Evolutionary conservation across 2,329 filamentous ascomycete genomes (phyloP), one percentile per base, ranked within the genome.

Genomic region (Fulvia fulva): DNA sequence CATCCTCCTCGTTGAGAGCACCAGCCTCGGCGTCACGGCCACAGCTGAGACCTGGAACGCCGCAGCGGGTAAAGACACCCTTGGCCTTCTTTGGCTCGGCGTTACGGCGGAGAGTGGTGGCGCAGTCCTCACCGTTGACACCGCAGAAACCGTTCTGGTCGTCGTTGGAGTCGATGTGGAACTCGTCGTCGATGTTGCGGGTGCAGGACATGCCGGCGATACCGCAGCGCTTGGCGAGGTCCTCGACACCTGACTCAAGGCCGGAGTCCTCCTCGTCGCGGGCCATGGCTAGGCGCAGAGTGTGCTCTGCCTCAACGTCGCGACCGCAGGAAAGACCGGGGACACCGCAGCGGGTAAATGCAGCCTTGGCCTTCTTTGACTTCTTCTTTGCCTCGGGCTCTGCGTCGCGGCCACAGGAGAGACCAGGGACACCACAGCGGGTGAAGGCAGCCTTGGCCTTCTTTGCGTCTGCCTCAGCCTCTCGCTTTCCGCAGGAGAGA

Each of bases 331-430:
- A n/a, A 14, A 34, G 8, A 34, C 30, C 30, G 11, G 30, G 30
- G 30, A 34, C 30, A 3, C 9, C 16, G 34, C 34, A 41, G 16
- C 34, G 34, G 34, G 5, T 6, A 11, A 30, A 11, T 11, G 11
- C 28, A 41, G 34, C 16, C 46, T 28, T 25, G 46, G 28, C 22
- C 46, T 30, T 4, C 34, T 14, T 16, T 7, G 28, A 28, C 12
- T 41, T n/a, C 21, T 7, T 26, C 4, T 43, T 32, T 19, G n/a
- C n/a, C n/a, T n/a, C n/a, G n/a, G n/a, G n/a, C n/a, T n/a, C n/a
- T n/a, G n/a, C n/a, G n/a, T n/a, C n/a, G n/a, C 78, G 43, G 76
- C 70, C 75, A 74, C 79, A 81, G 25, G 71, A 63, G 65, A 76
- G 43, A 9, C 43, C 43, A 9, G 43, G 43, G 2, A 45, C 43